Base-by-base conservation (phyloP, 2,329 filamentous ascomycete species). In the Pseudofabraea citricarpa region DNA sequence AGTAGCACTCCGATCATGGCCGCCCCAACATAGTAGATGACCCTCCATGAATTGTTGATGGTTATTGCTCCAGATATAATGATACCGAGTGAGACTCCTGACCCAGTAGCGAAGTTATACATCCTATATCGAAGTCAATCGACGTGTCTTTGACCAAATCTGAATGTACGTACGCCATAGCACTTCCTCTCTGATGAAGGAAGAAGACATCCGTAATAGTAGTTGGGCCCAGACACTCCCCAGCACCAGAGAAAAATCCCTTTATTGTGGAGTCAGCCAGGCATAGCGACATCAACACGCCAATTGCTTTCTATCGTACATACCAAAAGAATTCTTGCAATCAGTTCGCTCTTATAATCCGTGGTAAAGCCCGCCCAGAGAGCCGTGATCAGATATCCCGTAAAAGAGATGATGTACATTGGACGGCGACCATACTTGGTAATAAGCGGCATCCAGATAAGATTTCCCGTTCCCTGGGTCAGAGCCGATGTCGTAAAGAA, bases 191-290 rank as follows among this genome's bases (percentile, higher is more conserved):
- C 52, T 80, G 71, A 47, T 80, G 75, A 13, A 79, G 59, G 54
- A 77, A 79, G 58, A 78, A 79, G 22, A 78, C 58, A 48, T 79
- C 75, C 3, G 73, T 63, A 36, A 78, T 74, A 1, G 72, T 75
- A 6, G 74, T 61, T 0, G 73, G 74, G 1, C 71, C 63, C 4
- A 67, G 46, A 46, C 58, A 63, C 46, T 80, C 75, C 2, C 70
- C 75, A 6, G 74, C 71, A 1, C 75, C 76, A 1, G 73, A 65
- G 1, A 69, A 74, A 31, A 77, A 67, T 3, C 75, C 75, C 62
- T 79, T 65, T 9, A 77, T n/a, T n/a, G n/a, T n/a, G n/a, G n/a
- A n/a, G n/a, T n/a, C n/a, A n/a, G n/a, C n/a, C n/a, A n/a, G n/a
- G n/a, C n/a, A n/a, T n/a, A n/a, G n/a, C n/a, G n/a, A n/a, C n/a